Conservation (phyloP, 2,329 filamentous ascomycete genomes). For the Cylindrodendrum hubeiense region DNA sequence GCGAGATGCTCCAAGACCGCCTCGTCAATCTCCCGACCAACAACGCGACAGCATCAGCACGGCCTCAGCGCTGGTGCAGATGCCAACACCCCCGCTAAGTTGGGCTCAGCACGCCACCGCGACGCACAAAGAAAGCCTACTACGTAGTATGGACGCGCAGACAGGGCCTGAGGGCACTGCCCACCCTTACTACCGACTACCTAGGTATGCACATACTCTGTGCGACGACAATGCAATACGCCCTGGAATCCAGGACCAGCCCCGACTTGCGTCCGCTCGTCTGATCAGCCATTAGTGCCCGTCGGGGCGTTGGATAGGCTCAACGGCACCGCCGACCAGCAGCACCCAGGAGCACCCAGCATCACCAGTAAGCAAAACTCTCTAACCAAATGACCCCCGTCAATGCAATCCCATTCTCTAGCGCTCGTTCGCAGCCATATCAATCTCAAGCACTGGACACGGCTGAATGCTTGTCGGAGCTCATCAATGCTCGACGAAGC, state of each 20-base stretch:
- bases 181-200: background rate
- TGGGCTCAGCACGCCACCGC: background rate
- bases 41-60: background rate
- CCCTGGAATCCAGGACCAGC: background rate
- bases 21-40: background rate
- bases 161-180: background rate
- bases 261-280: background rate
- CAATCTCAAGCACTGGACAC: constrained; percentile 9
- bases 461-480: background rate
- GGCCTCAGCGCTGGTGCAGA: background rate
- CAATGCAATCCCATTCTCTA: constrained; percentile 8
- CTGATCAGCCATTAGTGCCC: constrained; percentile 5
- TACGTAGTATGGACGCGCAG: no score
- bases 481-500: constrained; percentile 8
- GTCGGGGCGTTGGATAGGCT: background rate
- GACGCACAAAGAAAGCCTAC: background rate
- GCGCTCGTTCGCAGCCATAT: background rate
- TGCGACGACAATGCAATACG: constrained; percentile 1
- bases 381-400: constrained; percentile 3
- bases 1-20: background rate
- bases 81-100: background rate
- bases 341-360: background rate
- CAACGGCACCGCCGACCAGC: background rate
- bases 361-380: background rate
- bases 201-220: background rate